phyloP scores from a whole-genome alignment of 352 stramenopile species.

The Pythium myriotylum region DNA sequence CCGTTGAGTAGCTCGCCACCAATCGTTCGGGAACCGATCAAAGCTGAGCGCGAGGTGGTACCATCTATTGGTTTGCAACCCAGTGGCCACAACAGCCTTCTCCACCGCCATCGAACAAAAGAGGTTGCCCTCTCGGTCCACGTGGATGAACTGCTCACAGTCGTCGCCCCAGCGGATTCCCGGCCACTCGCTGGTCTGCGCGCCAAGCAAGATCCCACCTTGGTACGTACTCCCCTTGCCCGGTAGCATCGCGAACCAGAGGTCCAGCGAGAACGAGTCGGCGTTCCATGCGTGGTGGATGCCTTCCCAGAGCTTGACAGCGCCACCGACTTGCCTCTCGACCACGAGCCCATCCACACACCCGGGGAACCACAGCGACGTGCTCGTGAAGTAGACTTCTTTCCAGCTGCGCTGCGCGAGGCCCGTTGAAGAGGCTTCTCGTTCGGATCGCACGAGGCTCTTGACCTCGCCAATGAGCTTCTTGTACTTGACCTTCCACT shows the following conservation, averaged over 20 bases:
- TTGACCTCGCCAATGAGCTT: conserved; percentile 5
- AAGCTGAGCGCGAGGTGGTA: conserved; percentile 12
- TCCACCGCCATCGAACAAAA: conserved; percentile 23
- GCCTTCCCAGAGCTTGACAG: conserved; percentile 1
- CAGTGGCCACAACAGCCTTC: not conserved
- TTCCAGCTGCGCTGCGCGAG: not conserved
- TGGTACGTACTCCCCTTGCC: not conserved
- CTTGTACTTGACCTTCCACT: conserved; percentile 19
- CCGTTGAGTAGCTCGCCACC: conserved; percentile 2
- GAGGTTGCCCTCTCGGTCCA: conserved; percentile 21
- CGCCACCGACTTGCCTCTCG: not conserved
- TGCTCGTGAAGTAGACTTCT: conserved; percentile 8
- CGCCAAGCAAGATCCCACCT: conserved; percentile 10
- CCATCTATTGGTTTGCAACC: conserved; percentile 4
- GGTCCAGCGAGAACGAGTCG: conserved; percentile 17
- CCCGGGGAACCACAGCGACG: conserved; percentile 7
- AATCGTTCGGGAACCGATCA: not conserved
- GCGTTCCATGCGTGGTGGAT: conserved; percentile 7
- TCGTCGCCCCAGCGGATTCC: conserved; percentile 3
- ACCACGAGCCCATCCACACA: not conserved
- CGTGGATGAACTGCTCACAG: conserved; percentile 12
- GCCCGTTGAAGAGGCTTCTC: not conserved
- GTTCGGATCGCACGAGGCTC: not conserved
- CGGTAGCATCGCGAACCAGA: conserved; percentile 15
- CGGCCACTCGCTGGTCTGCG: conserved; percentile 12